Conservation (phyloP, 2,329 filamentous ascomycete species). For the Dactylellina drechsleri region DNA sequence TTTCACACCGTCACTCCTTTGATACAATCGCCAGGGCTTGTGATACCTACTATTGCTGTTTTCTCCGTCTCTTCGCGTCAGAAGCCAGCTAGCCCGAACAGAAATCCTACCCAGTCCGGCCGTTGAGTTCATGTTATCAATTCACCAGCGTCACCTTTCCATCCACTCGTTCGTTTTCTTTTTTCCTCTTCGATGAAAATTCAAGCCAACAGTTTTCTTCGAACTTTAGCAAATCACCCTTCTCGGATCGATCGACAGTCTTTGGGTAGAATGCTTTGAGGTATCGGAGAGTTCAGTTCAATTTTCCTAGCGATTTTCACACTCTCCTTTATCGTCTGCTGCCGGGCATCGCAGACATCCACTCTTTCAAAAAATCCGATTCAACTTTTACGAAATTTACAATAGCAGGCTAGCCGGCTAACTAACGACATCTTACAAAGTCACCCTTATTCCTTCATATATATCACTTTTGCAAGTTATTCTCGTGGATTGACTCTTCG, state of each 20-base stretch:
- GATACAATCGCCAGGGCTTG: constrained; percentile 28
- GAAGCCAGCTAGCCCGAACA: constrained; percentile 2
- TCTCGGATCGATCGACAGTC: constrained; percentile 8
- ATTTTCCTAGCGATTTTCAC: not conserved
- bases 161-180: not conserved
- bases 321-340: constrained; percentile 33
- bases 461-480: not conserved
- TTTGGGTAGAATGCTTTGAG: constrained; percentile 13
- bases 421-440: not conserved
- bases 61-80: constrained; percentile 7
- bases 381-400: constrained; percentile 2
- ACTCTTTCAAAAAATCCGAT: constrained; percentile 38
- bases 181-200: not conserved
- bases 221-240: constrained; percentile 2
- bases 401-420: not conserved
- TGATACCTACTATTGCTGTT: constrained; percentile 50
- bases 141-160: constrained; percentile 12
- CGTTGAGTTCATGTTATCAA: constrained; percentile 33
- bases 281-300: not conserved
- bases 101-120: constrained; percentile 21
- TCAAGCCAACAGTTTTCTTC: not conserved
- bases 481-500: constrained; percentile 1
- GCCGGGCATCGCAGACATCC: constrained; percentile 45
- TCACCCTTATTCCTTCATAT: constrained; percentile 2
- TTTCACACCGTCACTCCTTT: constrained; percentile 34